phyloP scores from a whole-genome alignment of 768 basidiomycete species.

The Boletellus ananiceps region DNA sequence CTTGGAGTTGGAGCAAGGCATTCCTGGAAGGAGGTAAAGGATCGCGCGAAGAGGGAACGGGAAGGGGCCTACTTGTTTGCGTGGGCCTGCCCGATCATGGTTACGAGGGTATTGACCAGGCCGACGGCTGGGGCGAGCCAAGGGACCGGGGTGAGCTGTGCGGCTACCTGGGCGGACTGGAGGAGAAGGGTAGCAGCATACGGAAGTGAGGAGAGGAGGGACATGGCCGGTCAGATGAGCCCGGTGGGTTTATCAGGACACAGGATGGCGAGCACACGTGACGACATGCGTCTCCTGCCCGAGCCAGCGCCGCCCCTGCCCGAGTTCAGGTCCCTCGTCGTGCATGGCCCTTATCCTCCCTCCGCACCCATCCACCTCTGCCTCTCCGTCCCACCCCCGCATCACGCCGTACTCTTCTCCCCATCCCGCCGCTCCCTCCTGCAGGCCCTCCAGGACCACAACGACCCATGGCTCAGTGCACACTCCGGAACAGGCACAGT shows the following conservation, averaged over 20 bases:
- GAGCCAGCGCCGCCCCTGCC: slow-evolving; percentile 46
- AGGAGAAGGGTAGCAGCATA: slow-evolving; percentile 13
- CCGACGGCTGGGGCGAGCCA: slow-evolving; percentile 42
- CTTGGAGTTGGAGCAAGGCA: slow-evolving; percentile 41
- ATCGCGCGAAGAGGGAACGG: background rate
- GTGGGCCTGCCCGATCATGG: slow-evolving; percentile 44
- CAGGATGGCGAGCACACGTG: slow-evolving; percentile 20
- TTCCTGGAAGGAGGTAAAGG: slow-evolving; percentile 28
- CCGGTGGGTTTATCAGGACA: background rate
- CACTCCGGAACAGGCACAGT: slow-evolving; percentile 38
- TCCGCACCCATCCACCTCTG: slow-evolving; percentile 69
- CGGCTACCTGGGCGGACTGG: slow-evolving; percentile 39
- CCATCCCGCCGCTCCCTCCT: slow-evolving; percentile 47
- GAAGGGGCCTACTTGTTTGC: slow-evolving; percentile 41
- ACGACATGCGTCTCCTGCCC: slow-evolving; percentile 38
- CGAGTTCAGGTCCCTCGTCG: slow-evolving; percentile 50
- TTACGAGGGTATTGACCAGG: slow-evolving; percentile 39
- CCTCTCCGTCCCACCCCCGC: slow-evolving; percentile 40
- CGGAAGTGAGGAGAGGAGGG: slow-evolving; percentile 9
- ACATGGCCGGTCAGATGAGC: slow-evolving; percentile 8
- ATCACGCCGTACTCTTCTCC: slow-evolving; percentile 45
- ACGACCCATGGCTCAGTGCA: slow-evolving; percentile 42
- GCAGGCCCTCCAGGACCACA: slow-evolving; percentile 39
- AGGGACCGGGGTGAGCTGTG: slow-evolving; percentile 46
- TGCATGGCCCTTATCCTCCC: slow-evolving; percentile 58